Base-by-base conservation (phyloP, 208 protist genomes). In the Trichomonas gallinae region DNA sequence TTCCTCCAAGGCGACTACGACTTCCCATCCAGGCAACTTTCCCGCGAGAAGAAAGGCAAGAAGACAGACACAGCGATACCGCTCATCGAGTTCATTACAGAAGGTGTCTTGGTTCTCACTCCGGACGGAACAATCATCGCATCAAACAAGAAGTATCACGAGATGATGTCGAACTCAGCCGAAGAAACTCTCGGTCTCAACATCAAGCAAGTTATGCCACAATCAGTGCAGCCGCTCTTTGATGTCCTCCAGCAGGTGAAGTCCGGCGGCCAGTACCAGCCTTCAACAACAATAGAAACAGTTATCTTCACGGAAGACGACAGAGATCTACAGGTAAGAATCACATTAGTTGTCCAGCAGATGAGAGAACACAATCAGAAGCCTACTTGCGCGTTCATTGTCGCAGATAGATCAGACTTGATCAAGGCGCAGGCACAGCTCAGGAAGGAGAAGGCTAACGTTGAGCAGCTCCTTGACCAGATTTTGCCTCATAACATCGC, bases 101-200 rank as follows among this genome's bases (percentile, higher is more conserved):
- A 89, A 89, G 83, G 83, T 42, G 83, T 89, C 9, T 42, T 89
- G 40, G 40, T 89, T n/a, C 36, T 89, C 34, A 89, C 83, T 31
- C 34, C 83, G 23, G 83, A 89, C 40, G 83, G 83, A 45, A 89
- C 34, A 46, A 46, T 89, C 17, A 89, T 89, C 34, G 34, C 83
- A 44, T 89, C 83, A 89, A 89, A 89, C 38, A 89, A 89, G 38
- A 89, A 89, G 40, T 89, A 89, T 17, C 83, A 89, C 40, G 83
- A 89, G 17, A 46, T 89, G 40, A 46, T 89, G 83, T 34, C 9
- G 11, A 89, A 89, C 40, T n/a, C 83, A 89, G 83, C 83, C 40
- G 83, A 89, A 46, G 83, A 89, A 89, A 46, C 38, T n/a, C 34
- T 89, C 40, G 83, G 83, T 8, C 23, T 89, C 3, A 89, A 89